phyloP scores from a whole-genome alignment of 176 grass and related monocot genomes.

The Cymbopogon citratus region DNA sequence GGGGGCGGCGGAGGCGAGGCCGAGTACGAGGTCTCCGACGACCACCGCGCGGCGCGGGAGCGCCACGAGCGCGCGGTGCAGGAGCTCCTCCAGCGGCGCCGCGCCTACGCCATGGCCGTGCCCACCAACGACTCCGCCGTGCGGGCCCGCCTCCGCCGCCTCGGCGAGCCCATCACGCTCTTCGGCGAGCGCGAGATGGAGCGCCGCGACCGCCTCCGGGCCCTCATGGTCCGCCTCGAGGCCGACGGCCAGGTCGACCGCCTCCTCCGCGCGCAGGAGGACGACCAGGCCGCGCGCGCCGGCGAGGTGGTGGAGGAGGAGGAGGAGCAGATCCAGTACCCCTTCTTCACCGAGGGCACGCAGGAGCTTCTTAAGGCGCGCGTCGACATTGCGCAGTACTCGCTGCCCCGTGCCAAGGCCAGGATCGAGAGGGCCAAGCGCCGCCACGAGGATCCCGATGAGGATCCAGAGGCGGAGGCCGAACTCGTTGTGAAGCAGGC shows the following conservation, averaged over 20 bases:
- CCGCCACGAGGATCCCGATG: slow-evolving; percentile 65
- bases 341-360: slow-evolving; percentile 84
- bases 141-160: slow-evolving; percentile 65
- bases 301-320: slow-evolving; percentile 47
- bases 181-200: slow-evolving; percentile 92
- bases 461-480: slow-evolving; percentile 78
- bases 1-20: slow-evolving; percentile 28
- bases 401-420: slow-evolving; percentile 54
- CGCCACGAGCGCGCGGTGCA: slow-evolving; percentile 93
- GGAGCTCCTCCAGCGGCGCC: slow-evolving; percentile 81
- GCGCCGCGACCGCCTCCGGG: slow-evolving; percentile 76
- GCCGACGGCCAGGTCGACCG: slow-evolving; percentile 65
- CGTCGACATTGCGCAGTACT: slow-evolving; percentile 56
- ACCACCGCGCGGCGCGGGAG: slow-evolving; percentile 75
- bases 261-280: slow-evolving; percentile 70
- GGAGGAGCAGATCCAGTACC: slow-evolving; percentile 63
- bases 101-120: slow-evolving; percentile 89
- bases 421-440: slow-evolving; percentile 75
- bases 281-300: slow-evolving; percentile 47
- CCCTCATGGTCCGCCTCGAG: slow-evolving; percentile 79
- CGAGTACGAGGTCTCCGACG: slow-evolving; percentile 77
- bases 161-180: slow-evolving; percentile 82
- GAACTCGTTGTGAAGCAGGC: slow-evolving; percentile 64
- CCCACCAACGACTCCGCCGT: slow-evolving; percentile 91
- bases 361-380: slow-evolving; percentile 61